Evolutionary conservation across 2,329 filamentous ascomycete species (phyloP), one percentile per base, ranked within the genome.

Genomic region (Botryotinia narcissicola): DNA sequence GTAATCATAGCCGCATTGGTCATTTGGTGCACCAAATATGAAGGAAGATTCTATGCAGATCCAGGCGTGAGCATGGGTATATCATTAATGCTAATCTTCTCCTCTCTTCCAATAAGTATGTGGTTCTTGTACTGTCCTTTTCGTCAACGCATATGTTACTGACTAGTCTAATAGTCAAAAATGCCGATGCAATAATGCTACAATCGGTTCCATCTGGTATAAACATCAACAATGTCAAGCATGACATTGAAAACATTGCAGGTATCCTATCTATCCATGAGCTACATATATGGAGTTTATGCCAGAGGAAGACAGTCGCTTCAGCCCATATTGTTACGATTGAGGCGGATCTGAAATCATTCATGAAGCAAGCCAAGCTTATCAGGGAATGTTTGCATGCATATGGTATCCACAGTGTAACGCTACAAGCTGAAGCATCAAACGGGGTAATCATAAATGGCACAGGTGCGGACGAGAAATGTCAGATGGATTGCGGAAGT

Each of bases 241-340:
- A 91, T 74, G 91, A 93, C 76, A 83, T 94, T 1, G 90, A 93
- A 79, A 88, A 91, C 87, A 89, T 93, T 51, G 86, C 88, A 0
- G 91, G 91, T 0, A 86, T 94, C 29, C 80, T 88, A 32, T 89
- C 89, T 0, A 86, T 94, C 22, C 91, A 93, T 76, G 91, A 94
- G 77, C 84, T 94, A 25, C 91, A 93, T 77, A 87, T 93, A 75
- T 94, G 92, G 92, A 86, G 89, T 3, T 85, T 94, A 4, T 89
- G 92, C 78, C 91, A 95, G 81, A 85, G 85, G 70, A 93, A 92
- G 78, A 85, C 88, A 6, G 85, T 94, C 64, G 92, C 92, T 12
- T 90, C 90, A 0, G 91, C 90, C 1, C 92, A 93, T 78, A 83
- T 94, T 1, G 85, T 91, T 0, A 86, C 93, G 25, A 85, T 86